Evolutionary conservation across 2,329 filamentous ascomycete species (phyloP).

Genomic region (Fusarium hainanense): DNA sequence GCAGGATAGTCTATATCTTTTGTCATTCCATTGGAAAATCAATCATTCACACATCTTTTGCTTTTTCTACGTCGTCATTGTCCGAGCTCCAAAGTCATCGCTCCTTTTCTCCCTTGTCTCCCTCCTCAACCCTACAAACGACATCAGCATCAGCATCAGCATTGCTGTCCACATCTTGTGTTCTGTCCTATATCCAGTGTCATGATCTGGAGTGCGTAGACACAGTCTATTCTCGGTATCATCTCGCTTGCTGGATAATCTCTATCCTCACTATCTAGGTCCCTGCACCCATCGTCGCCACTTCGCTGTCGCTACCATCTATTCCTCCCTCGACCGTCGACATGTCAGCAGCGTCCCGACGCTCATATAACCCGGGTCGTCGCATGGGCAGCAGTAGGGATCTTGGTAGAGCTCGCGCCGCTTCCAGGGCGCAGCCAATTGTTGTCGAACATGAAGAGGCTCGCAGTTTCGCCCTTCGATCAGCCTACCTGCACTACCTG

Average conservation of each 20-base stretch:
- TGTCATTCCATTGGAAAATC: constrained; percentile 28
- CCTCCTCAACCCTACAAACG: constrained; percentile 15
- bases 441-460: constrained; percentile 79
- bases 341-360: constrained; percentile 66
- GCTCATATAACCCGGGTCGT: constrained; percentile 59
- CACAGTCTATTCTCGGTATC: constrained; percentile 45
- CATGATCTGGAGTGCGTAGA: constrained; percentile 48
- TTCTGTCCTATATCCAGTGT: constrained; percentile 32
- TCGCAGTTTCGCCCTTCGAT: constrained; percentile 89
- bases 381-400: constrained; percentile 58
- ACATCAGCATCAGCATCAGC: constrained; percentile 32
- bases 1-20: constrained; percentile 5
- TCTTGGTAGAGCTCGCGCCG: constrained; percentile 55
- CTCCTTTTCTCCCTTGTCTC: constrained; percentile 38
- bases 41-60: constrained; percentile 32
- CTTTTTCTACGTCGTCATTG: constrained; percentile 13
- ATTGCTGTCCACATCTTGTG: constrained; percentile 24
- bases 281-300: constrained; percentile 13
- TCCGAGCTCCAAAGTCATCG: constrained; percentile 15
- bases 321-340: constrained; percentile 18
- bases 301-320: constrained; percentile 25
- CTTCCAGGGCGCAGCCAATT: constrained; percentile 59
- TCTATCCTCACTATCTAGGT: constrained; percentile 16
- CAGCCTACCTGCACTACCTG: constrained; percentile 92
- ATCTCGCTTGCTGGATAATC: constrained; percentile 47